Base-by-base conservation (phyloP, 2,329 filamentous ascomycete genomes). In the Cercospora sp. region DNA sequence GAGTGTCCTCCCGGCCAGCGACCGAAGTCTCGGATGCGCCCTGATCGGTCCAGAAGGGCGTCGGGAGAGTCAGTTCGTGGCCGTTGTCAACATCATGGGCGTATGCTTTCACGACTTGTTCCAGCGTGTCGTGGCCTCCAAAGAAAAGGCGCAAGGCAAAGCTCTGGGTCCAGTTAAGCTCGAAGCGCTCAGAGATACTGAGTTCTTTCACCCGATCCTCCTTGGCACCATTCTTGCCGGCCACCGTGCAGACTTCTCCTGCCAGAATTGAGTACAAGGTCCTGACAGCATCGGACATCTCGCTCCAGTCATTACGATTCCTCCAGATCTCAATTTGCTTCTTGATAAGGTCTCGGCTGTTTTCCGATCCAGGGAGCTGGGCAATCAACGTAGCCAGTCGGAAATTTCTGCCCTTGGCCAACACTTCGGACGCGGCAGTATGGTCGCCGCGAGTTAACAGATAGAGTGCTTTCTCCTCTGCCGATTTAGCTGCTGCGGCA, bases 81-180 rank as follows among this genome's bases (percentile, higher is more conserved):
- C 90, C 89, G 68, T 90, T 86, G 30, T 84, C 81, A 57, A 98
- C 83, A 74, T 97, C 93, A 64, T 89, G 83, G 69, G 88, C 84
- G 79, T 93, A 99, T 30, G 86, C 86, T 53, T 84, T 80, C 4
- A 99, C 89, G 2, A 94, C 94, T 57, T 85, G 83, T 60, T 90
- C 87, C 53, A 97, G 84, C 45, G 89, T 84, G 36, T 87, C 83
- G 2, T 87, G 84, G 48, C 89, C 91, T 55, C 89, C 90, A 78
- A 97, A 99, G 91, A 93, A 98, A 1, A 99, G 84, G 53, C 94
- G 89, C 60, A 99, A 85, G 10, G 92, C 94, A 79, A 99, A 97
- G 0, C 94, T 90, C 76, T 96, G 94, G 78, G 92, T 90, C 95
- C 95, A 99, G 77, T 96, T 91, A 39, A 99, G 84, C 4, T 88